Conservation (phyloP, 257 asterid species). For the Solanum tarijense region DNA sequence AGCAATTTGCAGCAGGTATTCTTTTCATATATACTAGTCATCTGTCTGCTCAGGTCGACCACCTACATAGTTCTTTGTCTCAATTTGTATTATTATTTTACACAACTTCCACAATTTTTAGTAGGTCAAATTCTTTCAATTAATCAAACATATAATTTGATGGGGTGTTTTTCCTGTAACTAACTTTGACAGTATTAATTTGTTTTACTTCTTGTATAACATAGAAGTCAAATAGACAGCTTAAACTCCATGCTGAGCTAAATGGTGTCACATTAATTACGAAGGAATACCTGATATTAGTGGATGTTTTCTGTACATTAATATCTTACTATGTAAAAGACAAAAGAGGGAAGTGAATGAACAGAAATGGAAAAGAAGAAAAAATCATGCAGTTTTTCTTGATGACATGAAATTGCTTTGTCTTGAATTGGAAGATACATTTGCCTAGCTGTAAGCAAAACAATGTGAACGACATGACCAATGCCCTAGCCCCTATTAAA, state of each 20-base stretch:
- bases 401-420: not conserved
- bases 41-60: not conserved
- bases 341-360: not conserved
- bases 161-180: not conserved
- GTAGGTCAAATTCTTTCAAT: not conserved
- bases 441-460: not conserved
- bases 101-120: not conserved
- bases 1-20: constrained; percentile 96
- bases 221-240: not conserved
- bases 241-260: not conserved
- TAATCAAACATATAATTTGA: not conserved
- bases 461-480: not conserved
- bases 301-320: not conserved
- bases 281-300: not conserved
- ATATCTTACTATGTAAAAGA: not conserved
- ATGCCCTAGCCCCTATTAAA: not conserved
- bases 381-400: not conserved
- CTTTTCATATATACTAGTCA: not conserved
- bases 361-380: not conserved
- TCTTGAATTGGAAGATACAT: not conserved
- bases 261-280: not conserved
- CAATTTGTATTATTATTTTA: not conserved
- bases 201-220: not conserved
- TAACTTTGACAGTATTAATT: not conserved
- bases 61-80: not conserved